phyloP scores from a whole-genome alignment of 495 filamentous ascomycete genomes.

The Aspergillus affinis region DNA sequence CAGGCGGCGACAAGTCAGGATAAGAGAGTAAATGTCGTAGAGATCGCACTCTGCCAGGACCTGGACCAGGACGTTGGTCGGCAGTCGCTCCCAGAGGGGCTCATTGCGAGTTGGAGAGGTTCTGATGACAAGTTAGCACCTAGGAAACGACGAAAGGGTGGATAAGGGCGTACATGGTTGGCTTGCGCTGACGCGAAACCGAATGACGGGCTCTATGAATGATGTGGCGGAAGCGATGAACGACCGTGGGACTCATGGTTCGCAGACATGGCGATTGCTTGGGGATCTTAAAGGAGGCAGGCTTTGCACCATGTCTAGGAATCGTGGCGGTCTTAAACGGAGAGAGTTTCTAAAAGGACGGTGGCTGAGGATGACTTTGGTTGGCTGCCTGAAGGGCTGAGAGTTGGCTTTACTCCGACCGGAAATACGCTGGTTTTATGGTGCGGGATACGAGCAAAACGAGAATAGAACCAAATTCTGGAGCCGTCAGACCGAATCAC shows the following conservation, averaged over 20 bases:
- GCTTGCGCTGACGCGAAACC: background rate
- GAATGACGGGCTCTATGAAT: conserved; percentile 5
- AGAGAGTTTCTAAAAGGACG: background rate
- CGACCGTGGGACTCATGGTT: conserved; percentile 8
- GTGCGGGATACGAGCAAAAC: background rate
- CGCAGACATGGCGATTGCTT: background rate
- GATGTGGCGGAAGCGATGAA: conserved; percentile 2
- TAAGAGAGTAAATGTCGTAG: conserved; percentile 23
- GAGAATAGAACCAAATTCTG: background rate
- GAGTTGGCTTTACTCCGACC: background rate
- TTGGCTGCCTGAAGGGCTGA: background rate
- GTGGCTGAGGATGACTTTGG: background rate
- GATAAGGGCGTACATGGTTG: background rate
- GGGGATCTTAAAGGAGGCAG: background rate
- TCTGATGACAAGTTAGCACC: background rate
- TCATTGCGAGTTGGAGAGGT: background rate
- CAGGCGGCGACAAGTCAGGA: conserved; percentile 24
- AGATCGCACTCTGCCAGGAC: conserved; percentile 24
- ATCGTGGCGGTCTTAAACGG: background rate
- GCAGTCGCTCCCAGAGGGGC: conserved; percentile 23
- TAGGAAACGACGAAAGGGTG: background rate
- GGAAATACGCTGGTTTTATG: background rate
- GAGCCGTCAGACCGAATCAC: background rate
- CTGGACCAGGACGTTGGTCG: conserved; percentile 21
- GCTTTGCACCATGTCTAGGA: background rate